These are phyloP conservation scores for Penicillium sp. DNA, from an alignment of 2,329 filamentous ascomycete genomes.

Conservation along the genomic window DNA sequence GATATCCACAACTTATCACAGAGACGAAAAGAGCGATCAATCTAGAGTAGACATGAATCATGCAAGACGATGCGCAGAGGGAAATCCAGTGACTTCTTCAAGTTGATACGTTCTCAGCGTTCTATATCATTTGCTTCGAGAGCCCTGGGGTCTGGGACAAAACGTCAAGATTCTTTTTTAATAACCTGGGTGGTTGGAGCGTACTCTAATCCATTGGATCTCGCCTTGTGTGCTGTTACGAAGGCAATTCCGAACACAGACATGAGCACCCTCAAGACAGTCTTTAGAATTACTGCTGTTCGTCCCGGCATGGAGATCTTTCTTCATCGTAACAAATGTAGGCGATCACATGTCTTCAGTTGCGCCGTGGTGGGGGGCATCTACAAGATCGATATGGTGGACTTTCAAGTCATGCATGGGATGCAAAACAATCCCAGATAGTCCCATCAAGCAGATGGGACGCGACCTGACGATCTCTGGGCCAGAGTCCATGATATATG, in stretches of 20 bases:
- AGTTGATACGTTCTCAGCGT: not conserved
- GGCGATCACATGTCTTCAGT: not conserved
- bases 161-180: not conserved
- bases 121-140: not conserved
- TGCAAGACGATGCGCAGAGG: not conserved
- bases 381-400: not conserved
- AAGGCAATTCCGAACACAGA: not conserved
- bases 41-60: too few relatives aligned
- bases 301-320: not conserved
- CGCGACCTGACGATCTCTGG: too few relatives aligned
- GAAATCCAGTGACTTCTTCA: not conserved
- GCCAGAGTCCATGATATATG: too few relatives aligned
- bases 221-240: not conserved
- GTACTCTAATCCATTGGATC: not conserved
- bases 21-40: too few relatives aligned
- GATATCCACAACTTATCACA: too few relatives aligned
- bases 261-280: not conserved
- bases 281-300: not conserved
- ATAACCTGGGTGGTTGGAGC: not conserved
- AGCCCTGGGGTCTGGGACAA: not conserved
- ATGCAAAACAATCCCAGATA: not conserved
- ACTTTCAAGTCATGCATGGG: not conserved
- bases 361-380: not conserved
- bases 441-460: too few relatives aligned
- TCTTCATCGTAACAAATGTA: not conserved